phyloP scores from a whole-genome alignment of 495 filamentous ascomycete genomes.

The Hypoxylon trugodes region DNA sequence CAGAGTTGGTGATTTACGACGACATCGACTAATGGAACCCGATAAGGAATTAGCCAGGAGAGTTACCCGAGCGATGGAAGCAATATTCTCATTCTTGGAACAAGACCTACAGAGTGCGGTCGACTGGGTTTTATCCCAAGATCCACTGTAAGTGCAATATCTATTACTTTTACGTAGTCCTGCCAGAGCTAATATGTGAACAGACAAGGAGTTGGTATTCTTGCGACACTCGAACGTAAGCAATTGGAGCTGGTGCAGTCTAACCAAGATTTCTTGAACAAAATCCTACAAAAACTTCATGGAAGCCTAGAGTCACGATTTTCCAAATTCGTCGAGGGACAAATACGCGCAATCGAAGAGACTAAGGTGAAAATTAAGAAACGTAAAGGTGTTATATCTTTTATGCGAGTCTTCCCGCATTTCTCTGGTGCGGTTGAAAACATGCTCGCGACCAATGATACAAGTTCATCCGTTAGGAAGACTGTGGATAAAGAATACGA shows the following conservation, averaged over 20 bases:
- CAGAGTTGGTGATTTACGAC: slow-evolving; percentile 70
- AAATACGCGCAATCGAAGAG: slow-evolving; percentile 94
- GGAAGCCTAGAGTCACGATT: slow-evolving; percentile 78
- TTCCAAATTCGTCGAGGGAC: slow-evolving; percentile 90
- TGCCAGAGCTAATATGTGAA: slow-evolving; percentile 20
- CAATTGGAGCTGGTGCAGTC: slow-evolving; percentile 81
- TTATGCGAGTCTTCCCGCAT: slow-evolving; percentile 90
- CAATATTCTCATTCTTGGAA: slow-evolving; percentile 82
- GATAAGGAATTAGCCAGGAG: slow-evolving; percentile 82
- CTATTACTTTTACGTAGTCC: background rate
- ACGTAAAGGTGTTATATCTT: slow-evolving; percentile 92
- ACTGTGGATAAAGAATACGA: slow-evolving; percentile 88
- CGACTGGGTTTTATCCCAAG: slow-evolving; percentile 81
- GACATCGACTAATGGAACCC: slow-evolving; percentile 79
- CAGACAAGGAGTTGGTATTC: slow-evolving; percentile 87
- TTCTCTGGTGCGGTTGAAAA: slow-evolving; percentile 83
- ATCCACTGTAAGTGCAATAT: slow-evolving; percentile 75
- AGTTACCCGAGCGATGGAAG: slow-evolving; percentile 84
- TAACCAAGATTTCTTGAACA: slow-evolving; percentile 89
- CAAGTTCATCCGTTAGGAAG: slow-evolving; percentile 70
- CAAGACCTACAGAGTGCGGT: slow-evolving; percentile 80
- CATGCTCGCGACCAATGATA: slow-evolving; percentile 70
- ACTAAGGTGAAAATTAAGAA: slow-evolving; percentile 99
- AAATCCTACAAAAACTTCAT: slow-evolving; percentile 80
- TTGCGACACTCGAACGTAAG: slow-evolving; percentile 80